These are phyloP conservation scores for Ogataea allantospora DNA, from an alignment of 805 yeast genomes.

Conservation along the genomic window DNA sequence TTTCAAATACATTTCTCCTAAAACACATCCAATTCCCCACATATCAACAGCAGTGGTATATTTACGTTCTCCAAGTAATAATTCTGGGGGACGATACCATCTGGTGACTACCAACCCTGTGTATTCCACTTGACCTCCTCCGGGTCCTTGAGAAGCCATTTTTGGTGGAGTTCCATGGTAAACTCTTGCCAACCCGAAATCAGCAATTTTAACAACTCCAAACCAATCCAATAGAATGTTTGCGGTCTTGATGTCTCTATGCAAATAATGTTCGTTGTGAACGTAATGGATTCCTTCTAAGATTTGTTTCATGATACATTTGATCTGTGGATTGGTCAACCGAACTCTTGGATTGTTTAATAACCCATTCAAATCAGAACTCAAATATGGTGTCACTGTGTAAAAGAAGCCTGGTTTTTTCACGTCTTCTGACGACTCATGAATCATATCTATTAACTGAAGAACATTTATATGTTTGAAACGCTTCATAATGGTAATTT, in stretches of 20 bases:
- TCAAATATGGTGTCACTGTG: conserved; percentile 91
- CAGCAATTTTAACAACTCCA: conserved; percentile 88
- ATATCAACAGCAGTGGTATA: conserved; percentile 95
- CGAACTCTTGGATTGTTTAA: conserved; percentile 72
- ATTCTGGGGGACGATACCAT: conserved; percentile 97
- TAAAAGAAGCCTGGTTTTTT: conserved; percentile 49
- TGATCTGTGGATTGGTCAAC: conserved; percentile 66
- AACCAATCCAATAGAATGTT: conserved; percentile 75
- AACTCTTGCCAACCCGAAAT: conserved; percentile 87
- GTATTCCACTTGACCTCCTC: conserved; percentile 53
- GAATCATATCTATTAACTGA: conserved; percentile 76
- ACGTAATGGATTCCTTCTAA: conserved; percentile 78
- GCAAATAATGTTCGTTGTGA: conserved; percentile 62
- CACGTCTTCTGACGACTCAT: conserved; percentile 39
- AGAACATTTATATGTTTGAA: conserved; percentile 70
- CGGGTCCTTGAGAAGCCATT: conserved; percentile 39
- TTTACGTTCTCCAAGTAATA: conserved; percentile 76
- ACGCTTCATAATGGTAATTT: conserved; percentile 75
- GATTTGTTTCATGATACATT: conserved; percentile 78
- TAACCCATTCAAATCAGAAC: conserved; percentile 86
- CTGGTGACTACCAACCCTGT: conserved; percentile 83
- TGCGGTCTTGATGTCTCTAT: conserved; percentile 96
- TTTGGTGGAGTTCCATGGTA: conserved; percentile 40
- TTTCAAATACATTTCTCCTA: conserved; percentile 82
- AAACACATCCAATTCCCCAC: conserved; percentile 97